These are phyloP conservation scores for Allodekkera sacchari DNA, from an alignment of 805 yeast genomes.

Conservation along the genomic window DNA sequence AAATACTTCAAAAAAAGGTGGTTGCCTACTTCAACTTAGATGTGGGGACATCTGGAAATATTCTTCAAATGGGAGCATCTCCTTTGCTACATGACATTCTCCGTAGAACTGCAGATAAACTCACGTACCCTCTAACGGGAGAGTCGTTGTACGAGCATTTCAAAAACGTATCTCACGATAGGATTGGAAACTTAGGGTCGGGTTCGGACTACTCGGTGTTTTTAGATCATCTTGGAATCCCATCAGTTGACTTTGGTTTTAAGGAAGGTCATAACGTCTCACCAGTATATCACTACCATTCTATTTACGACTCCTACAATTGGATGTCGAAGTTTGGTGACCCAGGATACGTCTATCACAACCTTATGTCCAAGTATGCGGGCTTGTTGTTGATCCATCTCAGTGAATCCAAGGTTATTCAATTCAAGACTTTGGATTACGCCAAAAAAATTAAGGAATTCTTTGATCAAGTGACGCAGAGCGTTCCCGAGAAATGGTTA, in stretches of 20 bases:
- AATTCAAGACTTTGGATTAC: conserved; percentile 37
- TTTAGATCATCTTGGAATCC: conserved; percentile 50
- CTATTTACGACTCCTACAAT: conserved; percentile 61
- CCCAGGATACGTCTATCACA: conserved; percentile 53
- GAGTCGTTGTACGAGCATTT: conserved; percentile 30
- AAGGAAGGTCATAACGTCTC: conserved; percentile 30
- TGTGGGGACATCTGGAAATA: conserved; percentile 51
- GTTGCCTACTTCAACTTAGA: conserved; percentile 67
- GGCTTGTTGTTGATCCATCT: conserved; percentile 43
- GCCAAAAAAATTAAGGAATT: conserved; percentile 40
- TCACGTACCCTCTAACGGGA: conserved; percentile 36
- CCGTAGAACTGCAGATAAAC: conserved; percentile 32
- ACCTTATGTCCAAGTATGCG: conserved; percentile 42
- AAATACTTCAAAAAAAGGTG: conserved; percentile 37
- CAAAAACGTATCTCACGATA: conserved; percentile 19
- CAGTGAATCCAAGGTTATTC: conserved; percentile 38
- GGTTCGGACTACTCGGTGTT: conserved; percentile 66
- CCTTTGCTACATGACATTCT: conserved; percentile 49
- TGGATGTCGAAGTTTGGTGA: conserved; percentile 65
- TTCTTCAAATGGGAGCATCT: conserved; percentile 44
- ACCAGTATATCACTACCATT: conserved; percentile 67
- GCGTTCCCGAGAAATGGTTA: conserved; percentile 20
- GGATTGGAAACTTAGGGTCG: conserved; percentile 48
- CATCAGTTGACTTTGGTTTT: conserved; percentile 56
- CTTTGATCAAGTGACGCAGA: conserved; percentile 29